Percentiles rank a stretch among this genome's conserved stretches.
These are phyloP conservation scores for Pisolithus microcarpus DNA, from an alignment of 768 basidiomycete species.

Conservation along the genomic window DNA sequence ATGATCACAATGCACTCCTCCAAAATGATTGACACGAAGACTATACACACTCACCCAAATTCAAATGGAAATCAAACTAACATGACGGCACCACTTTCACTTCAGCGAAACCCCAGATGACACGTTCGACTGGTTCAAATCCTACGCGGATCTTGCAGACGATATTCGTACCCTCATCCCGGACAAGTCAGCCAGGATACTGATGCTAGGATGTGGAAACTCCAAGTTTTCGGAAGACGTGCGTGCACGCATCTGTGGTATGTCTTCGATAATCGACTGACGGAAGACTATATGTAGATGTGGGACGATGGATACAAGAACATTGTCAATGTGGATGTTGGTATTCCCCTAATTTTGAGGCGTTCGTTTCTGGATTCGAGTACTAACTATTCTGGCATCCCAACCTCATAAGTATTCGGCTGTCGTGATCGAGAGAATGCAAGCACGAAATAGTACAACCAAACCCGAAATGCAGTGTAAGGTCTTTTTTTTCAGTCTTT, in stretches of 20 bases:
- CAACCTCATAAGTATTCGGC: constrained; percentile 53
- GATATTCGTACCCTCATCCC: constrained; percentile 59
- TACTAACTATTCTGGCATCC: not conserved
- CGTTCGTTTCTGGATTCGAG: not conserved
- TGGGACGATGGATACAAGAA: constrained; percentile 81
- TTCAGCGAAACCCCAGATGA: constrained; percentile 51
- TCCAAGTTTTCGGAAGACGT: constrained; percentile 76
- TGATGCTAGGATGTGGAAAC: constrained; percentile 84
- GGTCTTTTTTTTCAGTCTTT: not conserved
- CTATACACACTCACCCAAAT: too few species aligned
- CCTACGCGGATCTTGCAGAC: constrained; percentile 63
- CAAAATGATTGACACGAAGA: too few species aligned
- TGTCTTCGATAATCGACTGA: not conserved
- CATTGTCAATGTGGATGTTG: constrained; percentile 72
- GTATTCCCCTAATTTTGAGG: constrained; percentile 13
- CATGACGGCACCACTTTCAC: too few species aligned
- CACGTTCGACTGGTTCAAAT: constrained; percentile 84
- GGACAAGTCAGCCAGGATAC: constrained; percentile 48
- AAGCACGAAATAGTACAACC: constrained; percentile 36
- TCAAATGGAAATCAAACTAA: too few species aligned
- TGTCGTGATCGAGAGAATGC: constrained; percentile 72
- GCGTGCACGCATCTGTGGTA: constrained; percentile 9
- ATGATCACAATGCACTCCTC: too few species aligned
- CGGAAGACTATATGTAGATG: constrained; percentile 46
- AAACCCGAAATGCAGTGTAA: constrained; percentile 70